phyloP scores from a whole-genome alignment of 2,329 filamentous ascomycete genomes.

The Dactylella cylindrospora region DNA sequence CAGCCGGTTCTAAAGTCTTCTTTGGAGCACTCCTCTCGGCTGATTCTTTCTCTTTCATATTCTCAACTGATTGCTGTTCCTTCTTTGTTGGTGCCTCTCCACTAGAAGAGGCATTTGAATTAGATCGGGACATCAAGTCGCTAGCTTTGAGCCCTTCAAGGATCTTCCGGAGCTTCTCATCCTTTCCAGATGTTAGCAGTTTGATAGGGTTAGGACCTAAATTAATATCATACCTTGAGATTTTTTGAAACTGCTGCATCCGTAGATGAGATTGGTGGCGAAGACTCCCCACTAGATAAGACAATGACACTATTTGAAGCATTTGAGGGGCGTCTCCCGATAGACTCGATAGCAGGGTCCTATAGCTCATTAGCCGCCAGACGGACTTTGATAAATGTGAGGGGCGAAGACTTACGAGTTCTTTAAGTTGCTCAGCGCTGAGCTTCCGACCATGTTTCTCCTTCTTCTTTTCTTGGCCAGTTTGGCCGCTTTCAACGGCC shows the following conservation, averaged over 20 bases:
- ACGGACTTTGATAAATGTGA: no score
- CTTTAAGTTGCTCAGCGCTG: not conserved
- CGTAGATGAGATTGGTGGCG: not conserved
- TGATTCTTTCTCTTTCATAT: not conserved
- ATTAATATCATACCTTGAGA: slow-evolving; percentile 5
- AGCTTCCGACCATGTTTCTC: not conserved
- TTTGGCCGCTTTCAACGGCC: no score
- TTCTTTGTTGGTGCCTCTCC: slow-evolving; percentile 7
- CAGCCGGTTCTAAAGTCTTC: no score
- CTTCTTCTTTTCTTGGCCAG: no score
- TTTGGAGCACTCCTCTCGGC: not conserved
- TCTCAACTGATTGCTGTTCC: not conserved
- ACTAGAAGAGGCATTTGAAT: slow-evolving; percentile 5
- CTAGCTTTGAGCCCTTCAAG: slow-evolving; percentile 24
- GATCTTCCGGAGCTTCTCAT: slow-evolving; percentile 22
- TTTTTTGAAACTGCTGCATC: not conserved
- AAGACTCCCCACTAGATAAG: slow-evolving; percentile 11
- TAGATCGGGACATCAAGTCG: slow-evolving; percentile 2
- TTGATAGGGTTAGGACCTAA: not conserved
- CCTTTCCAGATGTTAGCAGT: slow-evolving; percentile 7
- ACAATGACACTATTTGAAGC: not conserved
- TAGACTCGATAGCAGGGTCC: slow-evolving; percentile 34
- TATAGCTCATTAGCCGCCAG: slow-evolving; percentile 4
- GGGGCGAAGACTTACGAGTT: slow-evolving; percentile 9
- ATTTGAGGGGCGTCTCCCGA: slow-evolving; percentile 21